phyloP scores from a whole-genome alignment of 768 basidiomycete genomes.

The Lentinula edodes region DNA sequence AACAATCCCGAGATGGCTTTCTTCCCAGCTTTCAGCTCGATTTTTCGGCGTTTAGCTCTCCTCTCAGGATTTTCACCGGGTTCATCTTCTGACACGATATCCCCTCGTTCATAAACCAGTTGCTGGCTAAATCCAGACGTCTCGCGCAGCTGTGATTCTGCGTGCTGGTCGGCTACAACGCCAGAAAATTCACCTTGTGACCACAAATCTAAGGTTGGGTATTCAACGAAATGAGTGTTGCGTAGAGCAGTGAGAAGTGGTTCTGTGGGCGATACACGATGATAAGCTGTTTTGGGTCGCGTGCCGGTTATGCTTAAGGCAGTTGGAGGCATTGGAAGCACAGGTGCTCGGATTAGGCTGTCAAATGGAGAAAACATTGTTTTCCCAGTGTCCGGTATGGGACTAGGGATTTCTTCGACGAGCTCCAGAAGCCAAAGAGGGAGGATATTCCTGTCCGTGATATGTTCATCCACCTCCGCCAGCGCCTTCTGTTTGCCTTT shows the following conservation, averaged over 20 bases:
- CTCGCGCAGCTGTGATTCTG: background rate
- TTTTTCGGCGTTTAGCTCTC: conserved; percentile 49
- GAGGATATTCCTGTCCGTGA: background rate
- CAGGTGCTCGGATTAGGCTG: conserved; percentile 52
- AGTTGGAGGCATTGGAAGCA: conserved; percentile 24
- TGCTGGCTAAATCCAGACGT: conserved; percentile 21
- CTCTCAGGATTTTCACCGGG: conserved; percentile 26
- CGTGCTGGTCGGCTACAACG: conserved; percentile 50
- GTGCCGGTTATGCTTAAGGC: conserved; percentile 10
- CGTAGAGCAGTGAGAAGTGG: conserved; percentile 45
- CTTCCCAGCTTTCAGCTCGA: conserved; percentile 46
- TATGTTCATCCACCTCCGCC: background rate
- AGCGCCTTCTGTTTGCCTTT: conserved; percentile 7
- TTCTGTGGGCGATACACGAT: conserved; percentile 48
- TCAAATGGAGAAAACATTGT: conserved; percentile 52
- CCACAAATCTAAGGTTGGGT: conserved; percentile 76
- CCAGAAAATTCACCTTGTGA: conserved; percentile 52
- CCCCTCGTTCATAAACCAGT: background rate
- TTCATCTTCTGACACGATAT: background rate
- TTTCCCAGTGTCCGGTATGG: conserved; percentile 25
- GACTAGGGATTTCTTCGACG: conserved; percentile 19
- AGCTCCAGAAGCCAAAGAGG: conserved; percentile 56
- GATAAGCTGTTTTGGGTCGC: conserved; percentile 35
- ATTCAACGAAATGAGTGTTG: conserved; percentile 73
- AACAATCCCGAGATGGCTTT: conserved; percentile 53